A percentile compares a stretch with the other conserved stretches of the same genome.
phyloP scores from a whole-genome alignment of 495 filamentous ascomycete genomes.

The Penicillium robsamsonii region DNA sequence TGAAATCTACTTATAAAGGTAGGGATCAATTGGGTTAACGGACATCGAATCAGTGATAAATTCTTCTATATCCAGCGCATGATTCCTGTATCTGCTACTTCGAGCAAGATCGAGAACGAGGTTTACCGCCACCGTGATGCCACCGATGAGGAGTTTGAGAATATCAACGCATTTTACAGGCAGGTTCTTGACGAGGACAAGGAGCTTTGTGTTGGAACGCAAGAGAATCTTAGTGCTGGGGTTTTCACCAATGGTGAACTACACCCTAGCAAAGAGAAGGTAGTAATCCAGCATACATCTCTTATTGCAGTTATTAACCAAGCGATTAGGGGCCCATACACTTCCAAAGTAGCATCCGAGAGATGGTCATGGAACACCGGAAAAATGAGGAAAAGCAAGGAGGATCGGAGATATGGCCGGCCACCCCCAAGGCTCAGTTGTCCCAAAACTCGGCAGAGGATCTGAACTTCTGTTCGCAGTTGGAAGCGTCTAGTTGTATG shows the following conservation, averaged over 20 bases:
- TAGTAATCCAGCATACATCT: background rate
- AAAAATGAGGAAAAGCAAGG: conserved; percentile 34
- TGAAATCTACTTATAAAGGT: background rate
- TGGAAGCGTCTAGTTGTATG: conserved; percentile 27
- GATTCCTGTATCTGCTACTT: conserved; percentile 40
- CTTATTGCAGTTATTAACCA: background rate
- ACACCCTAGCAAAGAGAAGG: conserved; percentile 49
- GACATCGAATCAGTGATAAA: conserved; percentile 28
- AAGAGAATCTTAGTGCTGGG: conserved; percentile 46
- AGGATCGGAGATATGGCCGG: conserved; percentile 46
- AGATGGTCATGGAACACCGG: conserved; percentile 40
- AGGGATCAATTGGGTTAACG: background rate
- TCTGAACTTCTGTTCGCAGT: conserved; percentile 27
- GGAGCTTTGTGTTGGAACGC: conserved; percentile 43
- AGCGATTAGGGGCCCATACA: conserved; percentile 34
- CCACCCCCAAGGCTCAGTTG: conserved; percentile 17
- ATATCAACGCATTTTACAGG: conserved; percentile 44
- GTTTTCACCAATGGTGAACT: conserved; percentile 52
- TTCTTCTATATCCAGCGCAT: conserved; percentile 52
- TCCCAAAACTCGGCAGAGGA: conserved; percentile 25
- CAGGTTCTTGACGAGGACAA: conserved; percentile 49
- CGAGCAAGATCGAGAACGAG: conserved; percentile 44
- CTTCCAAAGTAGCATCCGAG: conserved; percentile 42
- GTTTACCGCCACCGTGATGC: conserved; percentile 47
- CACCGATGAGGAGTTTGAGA: conserved; percentile 43